Base-by-base conservation (phyloP, 2,329 filamentous ascomycete species). In the Diplodia sapinea region DNA sequence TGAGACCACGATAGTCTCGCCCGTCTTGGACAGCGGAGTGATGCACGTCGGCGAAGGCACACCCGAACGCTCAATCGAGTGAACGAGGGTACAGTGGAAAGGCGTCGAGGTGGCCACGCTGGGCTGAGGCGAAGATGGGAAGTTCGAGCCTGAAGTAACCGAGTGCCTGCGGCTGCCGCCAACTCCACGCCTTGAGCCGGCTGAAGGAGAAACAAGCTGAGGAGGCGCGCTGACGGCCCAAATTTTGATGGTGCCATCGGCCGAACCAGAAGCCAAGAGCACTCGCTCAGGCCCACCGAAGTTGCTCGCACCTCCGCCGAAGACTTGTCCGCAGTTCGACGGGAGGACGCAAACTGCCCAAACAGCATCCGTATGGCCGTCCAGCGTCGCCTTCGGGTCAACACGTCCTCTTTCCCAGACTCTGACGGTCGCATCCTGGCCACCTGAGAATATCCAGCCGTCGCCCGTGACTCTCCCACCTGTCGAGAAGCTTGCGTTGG, bases 371-470 rank as follows among this genome's bases (percentile, higher is more conserved):
- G 91, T 96, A 75, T 98, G 95, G 0, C 94, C 94, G 72, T 97
- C 93, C 4, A 99, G 84, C 0, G 93, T 97, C 2, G 93, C 93
- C 79, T 98, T 98, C 8, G 95, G 93, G 76, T 98, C 95, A 38
- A 99, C 93, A 56, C 94, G 86, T 33, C 94, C 94, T 62, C 94
- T 88, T 79, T 99, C 94, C 95, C 95, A 99, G 0, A 99, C 93
- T 36, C 94, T 88, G 47, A 99, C 89, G 7, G 93, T 96, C 20
- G 92, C 89, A 79, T 99, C 95, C 77, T 97, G 93, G 4, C 95
- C 95, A 69, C 95, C 95, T 5, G 94, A 98, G 79, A 99, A 99
- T 71, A 99, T 94, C 95, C 95, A 99, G 33, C 95, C 95, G 73
- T 98, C 95, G 38, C 94, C 94, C 73, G 91, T 88, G 8, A 92